Base-by-base conservation (phyloP, 73 alveolate genomes). In the Strombidium stylifer region DNA sequence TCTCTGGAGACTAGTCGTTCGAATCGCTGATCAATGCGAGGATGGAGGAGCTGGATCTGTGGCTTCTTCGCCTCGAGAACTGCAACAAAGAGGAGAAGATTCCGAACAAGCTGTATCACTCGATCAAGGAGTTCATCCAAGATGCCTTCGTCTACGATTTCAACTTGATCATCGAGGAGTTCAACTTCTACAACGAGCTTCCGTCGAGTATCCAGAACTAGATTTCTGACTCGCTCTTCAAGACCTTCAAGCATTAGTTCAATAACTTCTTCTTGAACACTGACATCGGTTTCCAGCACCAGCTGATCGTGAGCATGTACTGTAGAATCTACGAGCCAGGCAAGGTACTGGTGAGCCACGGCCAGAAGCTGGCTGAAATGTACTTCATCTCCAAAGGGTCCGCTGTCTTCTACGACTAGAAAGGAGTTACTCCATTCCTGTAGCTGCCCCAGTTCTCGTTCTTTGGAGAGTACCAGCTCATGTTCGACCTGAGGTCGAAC, bases 1-100 rank as follows among this genome's bases (percentile, higher is more conserved):
- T 52, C 19, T 2, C 27, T 12, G 2, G 11, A 2, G 48, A 27
- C 16, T 10, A 21, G 12, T 27, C 24, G 24, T 52, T 52, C 28
- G 36, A 52, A 26, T 45, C 24, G 5, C 36, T 52, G 49, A 52
- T 52, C 12, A 23, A 20, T 4, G 12, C 12, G 23, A 52, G 20
- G 28, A 15, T 18, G n/a, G 41, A 20, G 20, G 45, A 40, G 4
- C 28, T 59, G 23, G 47, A 59, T 3, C 2, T 59, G 19, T 59
- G 73, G 73, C 58, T 59, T 5, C 19, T 59, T 18, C 12, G 16
- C 30, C 45, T 59, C n/a, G 36, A 39, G 11, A 59, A 40, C 11
- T 18, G 59, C 3, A 10, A 37, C 49, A 20, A 12, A 27, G 44
- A 52, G 12, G 47, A 21, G 19, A 2, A 26, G 2, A 24, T 52